phyloP scores from a whole-genome alignment of 352 stramenopile species.

The Phytopythium vexans region DNA sequence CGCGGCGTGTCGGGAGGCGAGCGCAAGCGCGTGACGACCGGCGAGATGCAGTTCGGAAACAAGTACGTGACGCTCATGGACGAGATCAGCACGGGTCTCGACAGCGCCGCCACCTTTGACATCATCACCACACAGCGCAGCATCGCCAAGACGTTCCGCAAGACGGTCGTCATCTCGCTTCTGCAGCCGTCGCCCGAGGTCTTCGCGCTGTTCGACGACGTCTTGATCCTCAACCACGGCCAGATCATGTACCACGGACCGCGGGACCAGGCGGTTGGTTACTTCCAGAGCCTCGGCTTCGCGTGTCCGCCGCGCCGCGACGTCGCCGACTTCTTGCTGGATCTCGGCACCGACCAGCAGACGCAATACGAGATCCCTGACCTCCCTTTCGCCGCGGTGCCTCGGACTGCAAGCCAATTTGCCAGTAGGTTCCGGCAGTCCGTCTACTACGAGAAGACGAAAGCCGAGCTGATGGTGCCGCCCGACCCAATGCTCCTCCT shows the following conservation, averaged over 20 bases:
- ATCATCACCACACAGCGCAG: slow-evolving; percentile 67
- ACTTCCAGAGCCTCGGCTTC: slow-evolving; percentile 30
- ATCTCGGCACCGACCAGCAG: no score
- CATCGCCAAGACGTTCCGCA: slow-evolving; percentile 23
- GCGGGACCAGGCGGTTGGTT: slow-evolving; percentile 8
- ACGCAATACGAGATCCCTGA: no score
- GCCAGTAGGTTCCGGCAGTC: no score
- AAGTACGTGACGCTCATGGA: slow-evolving; percentile 77
- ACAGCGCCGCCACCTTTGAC: slow-evolving; percentile 87
- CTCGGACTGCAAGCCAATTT: no score
- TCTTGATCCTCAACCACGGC: slow-evolving; percentile 83
- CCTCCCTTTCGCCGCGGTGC: no score
- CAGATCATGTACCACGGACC: slow-evolving; percentile 66
- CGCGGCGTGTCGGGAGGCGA: slow-evolving; percentile 85
- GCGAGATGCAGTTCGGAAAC: slow-evolving; percentile 67
- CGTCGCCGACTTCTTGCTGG: no score
- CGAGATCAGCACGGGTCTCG: slow-evolving; percentile 91
- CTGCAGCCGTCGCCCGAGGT: no score
- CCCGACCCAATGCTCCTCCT: no score
- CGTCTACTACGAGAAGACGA: no score
- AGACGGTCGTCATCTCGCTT: slow-evolving; percentile 26
- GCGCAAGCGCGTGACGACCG: slow-evolving; percentile 89
- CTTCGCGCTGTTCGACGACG: slow-evolving; percentile 89
- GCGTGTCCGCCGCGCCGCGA: no score
- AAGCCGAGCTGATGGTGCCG: no score